These are phyloP conservation scores for Chenopodium suecicum DNA, from an alignment of 148 eudicot species.

Conservation along the genomic window DNA sequence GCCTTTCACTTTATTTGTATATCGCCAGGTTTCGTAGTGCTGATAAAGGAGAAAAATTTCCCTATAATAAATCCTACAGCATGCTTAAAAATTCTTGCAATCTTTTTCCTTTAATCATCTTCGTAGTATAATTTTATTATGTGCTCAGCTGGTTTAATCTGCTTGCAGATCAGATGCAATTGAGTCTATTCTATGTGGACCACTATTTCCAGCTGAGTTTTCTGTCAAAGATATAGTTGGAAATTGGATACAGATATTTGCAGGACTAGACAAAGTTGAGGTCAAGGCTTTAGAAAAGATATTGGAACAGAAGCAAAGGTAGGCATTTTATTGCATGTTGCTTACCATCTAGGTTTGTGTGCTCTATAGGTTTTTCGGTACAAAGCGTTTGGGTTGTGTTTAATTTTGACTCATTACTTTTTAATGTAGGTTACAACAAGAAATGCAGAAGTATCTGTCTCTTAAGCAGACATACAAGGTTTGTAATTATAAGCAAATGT, in stretches of 20 bases:
- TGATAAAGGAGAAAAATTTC: background rate
- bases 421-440: slow-evolving; percentile 81
- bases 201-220: slow-evolving; percentile 73
- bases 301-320: slow-evolving; percentile 98
- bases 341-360: background rate
- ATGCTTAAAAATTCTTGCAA: background rate
- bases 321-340: slow-evolving; percentile 7
- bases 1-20: background rate
- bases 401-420: slow-evolving; percentile 29
- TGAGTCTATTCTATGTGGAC: slow-evolving; percentile 59
- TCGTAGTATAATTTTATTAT: background rate
- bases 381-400: slow-evolving; percentile 28
- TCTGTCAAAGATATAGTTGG: slow-evolving; percentile 63
- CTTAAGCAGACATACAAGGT: slow-evolving; percentile 84
- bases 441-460: slow-evolving; percentile 90
- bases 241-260: slow-evolving; percentile 65
- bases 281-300: slow-evolving; percentile 90
- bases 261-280: slow-evolving; percentile 86
- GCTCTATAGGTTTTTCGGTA: background rate
- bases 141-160: slow-evolving; percentile 27
- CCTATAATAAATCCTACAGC: background rate
- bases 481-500: slow-evolving; percentile 8
- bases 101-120: background rate
- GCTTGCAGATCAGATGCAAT: slow-evolving; percentile 77
- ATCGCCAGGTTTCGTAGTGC: too few relatives aligned